Evolutionary conservation across 2,329 filamentous ascomycete genomes (phyloP), one percentile per base, ranked within the genome.

Genomic region (Lachnellula cervina): DNA sequence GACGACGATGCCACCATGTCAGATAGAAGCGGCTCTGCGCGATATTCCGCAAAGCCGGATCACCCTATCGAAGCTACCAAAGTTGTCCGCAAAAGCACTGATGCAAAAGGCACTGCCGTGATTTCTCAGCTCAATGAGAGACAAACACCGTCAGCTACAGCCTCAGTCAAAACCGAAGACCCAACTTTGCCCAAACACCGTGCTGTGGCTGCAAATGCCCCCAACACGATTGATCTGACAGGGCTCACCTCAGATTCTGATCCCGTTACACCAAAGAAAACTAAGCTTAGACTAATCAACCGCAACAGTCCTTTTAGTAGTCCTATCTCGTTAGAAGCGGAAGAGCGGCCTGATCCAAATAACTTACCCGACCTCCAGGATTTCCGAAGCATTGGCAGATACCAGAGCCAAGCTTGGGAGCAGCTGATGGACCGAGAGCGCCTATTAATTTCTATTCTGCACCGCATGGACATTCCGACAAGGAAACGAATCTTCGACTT

Each of bases 361-460:
- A 52, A 62, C 9, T 34, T 64, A 8, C 63, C 65, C n/a, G 54
- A 62, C 5, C 58, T 60, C 8, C 45, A 55, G n/a, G 49, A 67
- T 40, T 58, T 64, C 19, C 55, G 43, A 8, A 56, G 57, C 13
- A 66, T 69, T 54, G 58, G 63, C 9, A 55, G 54, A 43, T 63
- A 56, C 47, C 51, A 52, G 2, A 60, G 59, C 48, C 35, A 52
- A 7, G 46, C 44, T 17, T 69, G 63, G 65, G 50, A 54, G 35
- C 57, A 58, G 8, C 34, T 56, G 17, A 17, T 35, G n/a, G 65
- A 69, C 49, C 56, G 54, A 11, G 71, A 73, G 40, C 70, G 75
- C 5, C 63, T 77, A 1, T 59, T 80, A 21, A 72, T 77, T 49
- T 75, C 76, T 51, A 59, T 73, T 2, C 62, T 80, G 1, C 56